Conservation (phyloP, 805 yeast species). For the Teunomyces cretensis region DNA sequence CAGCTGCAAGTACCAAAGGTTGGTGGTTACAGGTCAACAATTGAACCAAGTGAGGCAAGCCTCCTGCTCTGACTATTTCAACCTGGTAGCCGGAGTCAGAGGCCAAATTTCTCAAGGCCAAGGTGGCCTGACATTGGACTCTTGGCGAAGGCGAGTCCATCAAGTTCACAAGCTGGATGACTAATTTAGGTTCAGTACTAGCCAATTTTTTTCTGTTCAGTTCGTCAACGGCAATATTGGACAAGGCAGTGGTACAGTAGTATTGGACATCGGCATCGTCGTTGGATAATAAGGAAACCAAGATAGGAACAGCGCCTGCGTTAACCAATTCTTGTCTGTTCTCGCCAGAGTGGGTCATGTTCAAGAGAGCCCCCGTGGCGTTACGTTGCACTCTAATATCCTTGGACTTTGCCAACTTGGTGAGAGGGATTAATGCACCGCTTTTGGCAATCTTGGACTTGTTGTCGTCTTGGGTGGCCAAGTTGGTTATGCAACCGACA, state of each 20-base stretch:
- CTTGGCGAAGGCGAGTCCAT: slow-evolving; percentile 94
- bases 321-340: slow-evolving; percentile 94
- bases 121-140: slow-evolving; percentile 97
- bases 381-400: slow-evolving; percentile 97
- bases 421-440: slow-evolving; percentile 93
- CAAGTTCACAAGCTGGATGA: slow-evolving; percentile 78
- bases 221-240: slow-evolving; percentile 97
- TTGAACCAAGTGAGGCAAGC: slow-evolving; percentile 89
- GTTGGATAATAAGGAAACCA: slow-evolving; percentile 81
- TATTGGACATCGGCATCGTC: slow-evolving; percentile 96
- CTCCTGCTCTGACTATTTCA: slow-evolving; percentile 94
- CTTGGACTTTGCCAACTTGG: slow-evolving; percentile 89
- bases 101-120: slow-evolving; percentile 93
- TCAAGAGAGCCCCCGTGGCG: slow-evolving; percentile 95
- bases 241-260: slow-evolving; percentile 95
- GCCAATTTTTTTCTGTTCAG: slow-evolving; percentile 83
- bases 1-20: slow-evolving; percentile 92
- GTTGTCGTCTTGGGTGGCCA: slow-evolving; percentile 97
- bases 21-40: slow-evolving; percentile 86
- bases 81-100: slow-evolving; percentile 94
- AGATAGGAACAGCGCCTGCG: slow-evolving; percentile 97
- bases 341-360: slow-evolving; percentile 97
- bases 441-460: slow-evolving; percentile 93
- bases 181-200: slow-evolving; percentile 89
- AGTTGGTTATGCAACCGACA: slow-evolving; percentile 96